These are phyloP conservation scores for Skeletonema tropicum DNA, from an alignment of 108 stramenopile species.

Conservation along the genomic window DNA sequence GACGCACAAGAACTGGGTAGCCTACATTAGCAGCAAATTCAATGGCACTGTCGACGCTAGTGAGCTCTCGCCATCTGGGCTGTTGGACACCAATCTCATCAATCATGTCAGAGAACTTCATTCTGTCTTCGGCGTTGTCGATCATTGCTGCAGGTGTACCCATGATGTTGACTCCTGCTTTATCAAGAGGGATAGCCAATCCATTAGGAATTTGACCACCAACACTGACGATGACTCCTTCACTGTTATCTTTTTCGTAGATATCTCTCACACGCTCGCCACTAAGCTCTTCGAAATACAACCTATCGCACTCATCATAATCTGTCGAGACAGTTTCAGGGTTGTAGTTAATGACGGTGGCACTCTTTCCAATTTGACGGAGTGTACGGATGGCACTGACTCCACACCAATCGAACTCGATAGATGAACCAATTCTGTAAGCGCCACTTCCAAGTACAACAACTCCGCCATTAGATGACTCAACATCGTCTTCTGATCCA, in stretches of 20 bases:
- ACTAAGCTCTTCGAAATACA: conserved; percentile 98
- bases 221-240: conserved; percentile 93
- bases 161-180: conserved; percentile 92
- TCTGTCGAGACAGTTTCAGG: conserved; percentile 99
- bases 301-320: conserved; percentile 98
- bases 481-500: conserved; percentile 92
- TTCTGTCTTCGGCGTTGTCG: conserved; percentile 97
- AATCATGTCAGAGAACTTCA: conserved; percentile 96
- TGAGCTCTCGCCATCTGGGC: conserved; percentile 95
- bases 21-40: conserved; percentile 92
- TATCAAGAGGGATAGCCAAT: conserved; percentile 90
- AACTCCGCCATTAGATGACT: conserved; percentile 80
- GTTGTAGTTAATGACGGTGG: conserved; percentile 98
- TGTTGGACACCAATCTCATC: conserved; percentile 97
- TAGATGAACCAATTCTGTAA: conserved; percentile 97
- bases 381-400: conserved; percentile 95
- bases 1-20: conserved; percentile 94
- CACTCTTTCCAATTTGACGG: conserved; percentile 86
- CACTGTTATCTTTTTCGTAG: conserved; percentile 87
- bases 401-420: conserved; percentile 99
- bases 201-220: conserved; percentile 98
- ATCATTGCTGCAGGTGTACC: conserved; percentile 96
- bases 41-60: conserved; percentile 81
- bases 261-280: conserved; percentile 95
- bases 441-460: conserved; percentile 97